phyloP scores from a whole-genome alignment of 2,329 filamentous ascomycete species.

The Trichophyton verrucosum region DNA sequence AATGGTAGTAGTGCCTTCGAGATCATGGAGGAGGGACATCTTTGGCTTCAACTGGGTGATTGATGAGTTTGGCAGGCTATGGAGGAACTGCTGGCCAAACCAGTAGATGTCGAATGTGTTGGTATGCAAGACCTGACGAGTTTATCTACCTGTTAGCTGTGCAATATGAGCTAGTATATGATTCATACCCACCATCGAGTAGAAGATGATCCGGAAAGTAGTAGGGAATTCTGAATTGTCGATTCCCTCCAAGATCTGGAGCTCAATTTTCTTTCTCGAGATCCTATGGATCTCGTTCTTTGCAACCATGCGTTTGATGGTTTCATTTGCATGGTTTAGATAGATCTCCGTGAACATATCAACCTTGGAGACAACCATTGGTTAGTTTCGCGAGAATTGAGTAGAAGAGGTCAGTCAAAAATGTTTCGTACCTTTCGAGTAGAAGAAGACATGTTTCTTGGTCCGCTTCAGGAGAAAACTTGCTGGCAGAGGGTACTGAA shows the following conservation, averaged over 20 bases:
- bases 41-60: constrained; percentile 14
- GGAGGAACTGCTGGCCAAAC: constrained; percentile 13
- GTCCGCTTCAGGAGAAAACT: not conserved
- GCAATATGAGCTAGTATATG: not conserved
- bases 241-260: constrained; percentile 15
- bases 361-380: not conserved
- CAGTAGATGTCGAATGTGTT: constrained; percentile 18
- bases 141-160: not conserved
- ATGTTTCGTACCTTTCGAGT: not conserved
- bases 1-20: not conserved
- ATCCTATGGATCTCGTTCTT: constrained; percentile 12
- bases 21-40: constrained; percentile 6
- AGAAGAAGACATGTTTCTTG: not conserved
- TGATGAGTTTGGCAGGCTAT: constrained; percentile 11
- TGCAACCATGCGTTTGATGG: constrained; percentile 12
- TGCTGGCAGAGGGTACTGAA: not conserved
- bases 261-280: constrained; percentile 17
- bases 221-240: constrained; percentile 16
- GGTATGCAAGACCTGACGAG: constrained; percentile 17
- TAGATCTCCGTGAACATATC: constrained; percentile 16
- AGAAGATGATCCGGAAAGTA: constrained; percentile 16
- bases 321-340: constrained; percentile 14
- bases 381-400: not conserved
- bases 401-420: not conserved
- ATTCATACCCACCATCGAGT: constrained; percentile 14